These are phyloP conservation scores for Capronia americana DNA, from an alignment of 2,329 filamentous ascomycete species.

Conservation along the genomic window DNA sequence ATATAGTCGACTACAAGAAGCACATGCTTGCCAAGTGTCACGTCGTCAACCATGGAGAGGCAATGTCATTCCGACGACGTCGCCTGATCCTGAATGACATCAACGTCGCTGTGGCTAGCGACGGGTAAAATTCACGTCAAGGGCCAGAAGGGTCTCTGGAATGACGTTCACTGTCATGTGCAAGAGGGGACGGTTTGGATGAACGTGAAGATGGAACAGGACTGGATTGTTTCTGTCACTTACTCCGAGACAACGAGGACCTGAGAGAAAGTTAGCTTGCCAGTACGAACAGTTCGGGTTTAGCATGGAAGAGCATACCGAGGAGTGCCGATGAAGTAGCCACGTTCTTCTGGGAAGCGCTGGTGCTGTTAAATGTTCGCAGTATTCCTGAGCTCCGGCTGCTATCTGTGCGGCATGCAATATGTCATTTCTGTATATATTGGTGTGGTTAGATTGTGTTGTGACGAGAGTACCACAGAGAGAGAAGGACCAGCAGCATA, in stretches of 20 bases:
- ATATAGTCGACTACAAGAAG: not conserved
- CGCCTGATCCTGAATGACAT: slow-evolving; percentile 1
- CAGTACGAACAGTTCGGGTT: not conserved
- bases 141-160: not conserved
- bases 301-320: not conserved
- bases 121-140: too few species aligned
- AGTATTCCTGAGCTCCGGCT: not conserved
- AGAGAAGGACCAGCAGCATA: not conserved
- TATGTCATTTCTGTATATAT: slow-evolving; percentile 19
- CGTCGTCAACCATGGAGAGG: not conserved
- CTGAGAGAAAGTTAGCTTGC: not conserved
- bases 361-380: not conserved
- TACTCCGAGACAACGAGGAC: not conserved
- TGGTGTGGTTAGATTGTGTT: not conserved
- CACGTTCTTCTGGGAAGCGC: not conserved
- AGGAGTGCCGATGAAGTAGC: not conserved
- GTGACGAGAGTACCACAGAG: not conserved
- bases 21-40: slow-evolving; percentile 7
- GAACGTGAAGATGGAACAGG: not conserved
- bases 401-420: not conserved
- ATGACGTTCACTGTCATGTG: slow-evolving; percentile 3
- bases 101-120: not conserved
- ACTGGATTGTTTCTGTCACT: not conserved
- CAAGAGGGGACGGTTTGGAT: not conserved
- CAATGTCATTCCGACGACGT: not conserved